These are phyloP conservation scores for Saccharomycopsis lassenensis DNA, from an alignment of 805 yeast genomes.

Conservation along the genomic window DNA sequence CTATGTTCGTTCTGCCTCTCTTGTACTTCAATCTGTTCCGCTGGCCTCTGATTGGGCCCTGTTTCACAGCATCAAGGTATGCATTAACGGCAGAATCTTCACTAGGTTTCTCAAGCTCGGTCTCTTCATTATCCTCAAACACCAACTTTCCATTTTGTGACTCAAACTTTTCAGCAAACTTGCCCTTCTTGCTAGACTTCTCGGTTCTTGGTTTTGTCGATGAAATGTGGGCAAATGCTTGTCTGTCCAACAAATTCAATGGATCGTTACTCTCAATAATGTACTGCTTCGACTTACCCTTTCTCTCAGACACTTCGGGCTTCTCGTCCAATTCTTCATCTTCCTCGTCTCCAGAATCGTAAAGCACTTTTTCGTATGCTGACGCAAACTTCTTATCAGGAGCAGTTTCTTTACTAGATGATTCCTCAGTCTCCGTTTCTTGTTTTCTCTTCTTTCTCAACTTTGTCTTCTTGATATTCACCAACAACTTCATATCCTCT, in stretches of 20 bases:
- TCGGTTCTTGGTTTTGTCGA: constrained; percentile 56
- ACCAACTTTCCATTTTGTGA: constrained; percentile 59
- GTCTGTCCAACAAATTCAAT: constrained; percentile 77
- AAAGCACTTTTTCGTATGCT: constrained; percentile 87
- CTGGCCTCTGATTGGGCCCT: constrained; percentile 92
- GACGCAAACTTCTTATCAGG: constrained; percentile 53
- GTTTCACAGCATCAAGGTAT: constrained; percentile 84
- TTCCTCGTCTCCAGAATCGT: constrained; percentile 50
- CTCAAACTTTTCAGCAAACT: constrained; percentile 28
- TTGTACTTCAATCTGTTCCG: constrained; percentile 82
- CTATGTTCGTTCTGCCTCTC: constrained; percentile 43
- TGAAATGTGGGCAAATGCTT: constrained; percentile 78
- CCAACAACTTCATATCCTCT: constrained; percentile 71
- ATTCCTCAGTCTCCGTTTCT: constrained; percentile 29
- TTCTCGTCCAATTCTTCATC: constrained; percentile 23
- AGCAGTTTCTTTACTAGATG: constrained; percentile 15
- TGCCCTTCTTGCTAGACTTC: constrained; percentile 18
- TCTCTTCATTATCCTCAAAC: constrained; percentile 35
- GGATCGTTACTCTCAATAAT: constrained; percentile 73
- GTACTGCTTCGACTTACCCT: constrained; percentile 40
- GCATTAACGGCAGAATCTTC: constrained; percentile 68
- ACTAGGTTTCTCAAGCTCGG: constrained; percentile 30
- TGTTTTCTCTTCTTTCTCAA: constrained; percentile 75
- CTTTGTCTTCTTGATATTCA: constrained; percentile 76
- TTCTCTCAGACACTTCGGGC: constrained; percentile 13